phyloP scores from a whole-genome alignment of 2,329 filamentous ascomycete species.

The Leptosphaerulina australis region DNA sequence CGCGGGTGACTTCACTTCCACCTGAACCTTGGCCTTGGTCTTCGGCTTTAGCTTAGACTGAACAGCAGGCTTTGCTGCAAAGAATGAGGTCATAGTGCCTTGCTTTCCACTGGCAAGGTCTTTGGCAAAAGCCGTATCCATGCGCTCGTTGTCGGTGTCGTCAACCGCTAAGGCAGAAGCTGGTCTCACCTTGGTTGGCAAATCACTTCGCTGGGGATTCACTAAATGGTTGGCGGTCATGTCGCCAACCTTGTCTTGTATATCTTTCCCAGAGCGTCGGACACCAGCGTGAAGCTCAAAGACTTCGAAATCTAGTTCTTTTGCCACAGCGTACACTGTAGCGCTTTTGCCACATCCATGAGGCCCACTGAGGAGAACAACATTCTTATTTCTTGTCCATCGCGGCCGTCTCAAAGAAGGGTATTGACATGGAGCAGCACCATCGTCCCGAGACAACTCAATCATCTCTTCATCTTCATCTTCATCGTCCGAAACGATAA shows the following conservation, averaged over 20 bases:
- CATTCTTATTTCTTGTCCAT: conserved; percentile 63
- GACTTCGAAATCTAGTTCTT: conserved; percentile 88
- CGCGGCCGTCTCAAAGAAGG: conserved; percentile 45
- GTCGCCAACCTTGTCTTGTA: conserved; percentile 89
- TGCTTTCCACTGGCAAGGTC: conserved; percentile 73
- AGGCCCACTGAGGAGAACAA: conserved; percentile 86
- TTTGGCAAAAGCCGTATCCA: conserved; percentile 58
- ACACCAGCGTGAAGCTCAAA: conserved; percentile 92
- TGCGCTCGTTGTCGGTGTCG: conserved; percentile 47
- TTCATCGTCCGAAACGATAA: conserved; percentile 43
- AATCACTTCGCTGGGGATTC: conserved; percentile 51
- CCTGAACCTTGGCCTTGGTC: conserved; percentile 12
- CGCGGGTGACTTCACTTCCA: conserved; percentile 23
- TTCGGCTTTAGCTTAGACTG: conserved; percentile 32
- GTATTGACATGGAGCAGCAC: conserved; percentile 56
- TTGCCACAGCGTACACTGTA: conserved; percentile 87
- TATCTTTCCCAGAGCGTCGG: conserved; percentile 84
- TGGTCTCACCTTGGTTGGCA: conserved; percentile 32
- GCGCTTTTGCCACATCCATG: conserved; percentile 93
- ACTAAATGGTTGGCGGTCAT: conserved; percentile 97
- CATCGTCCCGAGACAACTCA: conserved; percentile 70
- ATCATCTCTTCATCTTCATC: conserved; percentile 58
- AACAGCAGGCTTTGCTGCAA: conserved; percentile 57
- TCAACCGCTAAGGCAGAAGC: conserved; percentile 24
- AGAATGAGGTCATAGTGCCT: conserved; percentile 80